A percentile compares a stretch with the other conserved stretches of the same genome.
phyloP scores from a whole-genome alignment of 2,329 filamentous ascomycete species.

The Keithomyces neogunnii region DNA sequence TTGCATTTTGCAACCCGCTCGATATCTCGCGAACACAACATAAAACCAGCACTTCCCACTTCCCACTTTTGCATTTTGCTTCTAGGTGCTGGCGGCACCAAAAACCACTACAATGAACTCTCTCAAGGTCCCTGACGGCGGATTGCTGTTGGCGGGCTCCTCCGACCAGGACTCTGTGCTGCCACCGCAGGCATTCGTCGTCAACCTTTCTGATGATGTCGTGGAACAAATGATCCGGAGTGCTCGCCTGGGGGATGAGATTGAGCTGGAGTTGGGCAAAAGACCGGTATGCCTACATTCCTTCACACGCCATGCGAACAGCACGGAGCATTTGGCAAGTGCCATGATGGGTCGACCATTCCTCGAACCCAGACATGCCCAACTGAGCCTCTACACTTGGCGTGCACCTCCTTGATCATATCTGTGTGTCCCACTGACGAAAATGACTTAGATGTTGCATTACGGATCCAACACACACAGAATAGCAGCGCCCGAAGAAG shows the following conservation, averaged over 20 bases:
- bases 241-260: conserved; percentile 45
- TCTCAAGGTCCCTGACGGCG: conserved; percentile 48
- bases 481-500: conserved; percentile 34
- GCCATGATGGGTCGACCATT: not conserved
- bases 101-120: conserved; percentile 34
- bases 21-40: not conserved
- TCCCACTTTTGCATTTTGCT: conserved; percentile 7
- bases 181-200: conserved; percentile 47
- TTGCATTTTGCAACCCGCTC: not conserved
- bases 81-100: not conserved
- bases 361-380: not conserved
- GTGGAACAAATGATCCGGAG: conserved; percentile 56
- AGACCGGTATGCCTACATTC: conserved; percentile 46
- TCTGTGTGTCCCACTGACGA: not conserved
- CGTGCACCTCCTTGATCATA: conserved; percentile 3
- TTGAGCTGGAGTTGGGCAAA: conserved; percentile 49
- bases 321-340: not conserved
- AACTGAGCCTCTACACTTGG: conserved; percentile 6
- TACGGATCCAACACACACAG: conserved; percentile 43
- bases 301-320: not conserved
- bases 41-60: conserved; percentile 6
- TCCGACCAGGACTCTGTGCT: conserved; percentile 33
- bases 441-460: conserved; percentile 36
- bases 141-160: conserved; percentile 48
- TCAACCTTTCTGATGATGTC: conserved; percentile 48